Base-by-base conservation (phyloP, 108 stramenopile species). In the Conticribra guillardii region DNA sequence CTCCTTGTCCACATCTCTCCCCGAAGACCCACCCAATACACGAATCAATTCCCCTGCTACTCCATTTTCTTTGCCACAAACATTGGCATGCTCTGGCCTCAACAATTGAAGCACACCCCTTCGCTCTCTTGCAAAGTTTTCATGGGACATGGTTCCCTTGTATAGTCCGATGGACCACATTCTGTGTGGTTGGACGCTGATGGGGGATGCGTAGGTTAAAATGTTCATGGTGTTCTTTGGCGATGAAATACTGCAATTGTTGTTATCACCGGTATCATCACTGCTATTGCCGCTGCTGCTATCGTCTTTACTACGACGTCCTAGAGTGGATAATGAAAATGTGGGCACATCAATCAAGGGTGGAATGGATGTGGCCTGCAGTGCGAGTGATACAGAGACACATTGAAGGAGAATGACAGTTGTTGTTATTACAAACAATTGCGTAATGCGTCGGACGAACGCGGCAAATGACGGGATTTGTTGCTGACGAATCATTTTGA, bases 121-220 rank as follows among this genome's bases (percentile, higher is more conserved):
- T 37, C 71, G 47, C 67, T 71, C 80, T 11, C 80, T 58, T 17
- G 55, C 18, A 61, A 93, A 88, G 49, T 95, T 91, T 50, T 86
- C 84, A 56, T 89, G 69, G 16, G 85, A 71, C 29, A 85, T 19
- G 19, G 92, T 93, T 21, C 71, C 81, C 62, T 84, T 85, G 83
- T 77, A 95, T 26, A 95, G 57, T 51, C 86, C 77, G n/a, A 95
- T 59, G 14, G 85, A 63, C 90, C 90, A 95, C 56, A 91, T 55
- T 28, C 89, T 79, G 57, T 82, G 45, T 2, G 94, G 94, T 44
- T 65, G 46, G 22, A 87, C 84, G 22, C 85, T 79, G 19, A 91
- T 84, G 4, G 94, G 94, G 17, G 89, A 85, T 0, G 90, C 91
- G 67, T 90, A 95, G 8, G 94, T 93, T 41, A 93, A 64, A 51